Base-by-base conservation (phyloP, 192 early-diverging fungal species). In the Coemansia sp. region DNA sequence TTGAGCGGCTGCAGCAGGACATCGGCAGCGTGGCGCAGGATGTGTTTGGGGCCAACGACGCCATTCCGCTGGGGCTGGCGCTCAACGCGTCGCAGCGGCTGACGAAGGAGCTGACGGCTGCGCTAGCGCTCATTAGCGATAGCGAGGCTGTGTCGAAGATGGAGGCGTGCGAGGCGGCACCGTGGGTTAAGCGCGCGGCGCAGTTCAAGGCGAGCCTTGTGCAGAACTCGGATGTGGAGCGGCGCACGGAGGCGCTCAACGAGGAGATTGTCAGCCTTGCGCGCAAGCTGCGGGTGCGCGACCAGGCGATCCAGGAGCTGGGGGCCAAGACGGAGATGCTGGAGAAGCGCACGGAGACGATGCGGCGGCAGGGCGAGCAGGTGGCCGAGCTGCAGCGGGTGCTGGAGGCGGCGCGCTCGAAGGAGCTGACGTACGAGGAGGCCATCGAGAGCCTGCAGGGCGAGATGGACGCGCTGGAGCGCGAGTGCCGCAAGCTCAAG, bases 171-270 rank as follows among this genome's bases (percentile, higher is more conserved):
- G 88, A 85, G 44, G 83, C 89, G 59, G 83, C 89, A 56, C 93
- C 95, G 21, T 96, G 96, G 96, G 70, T 89, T 45, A 78, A 81
- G 62, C 85, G 94, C 8, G 92, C 94, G n/a, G 85, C 85, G 50
- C 86, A 89, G 41, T 85, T 95, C 80, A 94, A 95, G 73, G 87
- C 85, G 0, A 89, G 90, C 50, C 90, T 93, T 51, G 82, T 90
- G 46, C 83, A 94, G 27, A 97, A 95, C 76, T 77, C 87, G 14
- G 93, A 95, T 36, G 86, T 92, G 59, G 87, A 94, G 68, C 87
- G 87, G 31, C 88, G 93, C 75, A 83, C 92, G 13, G 89, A 91
- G 64, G 84, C 88, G 34, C 85, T 91, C 41, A 87, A 87, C 57
- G 92, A 90, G 14, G 93, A 98, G 60, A 89, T 96, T 36, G 63